Base-by-base conservation (phyloP, 2,329 filamentous ascomycete genomes). In the Plectosphaerella sp. region DNA sequence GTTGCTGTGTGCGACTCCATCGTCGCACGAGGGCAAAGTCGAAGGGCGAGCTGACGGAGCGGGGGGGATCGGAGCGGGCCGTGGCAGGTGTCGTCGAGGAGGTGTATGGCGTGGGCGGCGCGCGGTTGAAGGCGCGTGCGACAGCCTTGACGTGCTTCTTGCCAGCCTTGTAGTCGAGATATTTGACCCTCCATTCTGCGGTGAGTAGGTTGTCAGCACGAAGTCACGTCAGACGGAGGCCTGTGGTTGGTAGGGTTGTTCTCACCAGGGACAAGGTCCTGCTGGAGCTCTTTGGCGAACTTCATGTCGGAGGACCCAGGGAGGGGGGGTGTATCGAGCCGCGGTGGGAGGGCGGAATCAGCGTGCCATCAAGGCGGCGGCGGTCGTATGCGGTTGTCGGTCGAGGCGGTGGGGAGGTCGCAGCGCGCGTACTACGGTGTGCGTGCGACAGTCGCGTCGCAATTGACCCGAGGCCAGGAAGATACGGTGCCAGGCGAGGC, bases 141-240 rank as follows among this genome's bases (percentile, higher is more conserved):
- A 97, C 86, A 52, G 84, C 85, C 70, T 97, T 97, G 69, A 97
- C 79, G 66, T 91, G 87, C 73, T 97, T 97, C 74, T 97, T 97
- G 55, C 91, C 93, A 52, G 85, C 85, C 79, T 96, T 96, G 78
- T 97, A 97, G 71, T 97, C 84, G 61, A 97, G 80, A 69, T 97
- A 97, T 70, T 96, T 96, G 68, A 86, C 82, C 63, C 89, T 84
- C 93, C 93, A 97, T 82, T 97, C 83, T 86, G 59, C 25, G 14
- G 18, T 46, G 18, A 18, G 9, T 42, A 22, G 20, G 41, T 4
- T 2, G 37, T 41, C 37, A n/a, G 37, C 37, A n/a, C 36, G 36
- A n/a, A 41, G 37, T 18, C 7, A n/a, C 15, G 3, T 11, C 9
- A 41, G 15, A n/a, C 5, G 37, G 37, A 16, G 37, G 14, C 14